These are phyloP conservation scores for Lathyrus oleraceus DNA, from an alignment of 306 rosid genomes.

Conservation along the genomic window DNA sequence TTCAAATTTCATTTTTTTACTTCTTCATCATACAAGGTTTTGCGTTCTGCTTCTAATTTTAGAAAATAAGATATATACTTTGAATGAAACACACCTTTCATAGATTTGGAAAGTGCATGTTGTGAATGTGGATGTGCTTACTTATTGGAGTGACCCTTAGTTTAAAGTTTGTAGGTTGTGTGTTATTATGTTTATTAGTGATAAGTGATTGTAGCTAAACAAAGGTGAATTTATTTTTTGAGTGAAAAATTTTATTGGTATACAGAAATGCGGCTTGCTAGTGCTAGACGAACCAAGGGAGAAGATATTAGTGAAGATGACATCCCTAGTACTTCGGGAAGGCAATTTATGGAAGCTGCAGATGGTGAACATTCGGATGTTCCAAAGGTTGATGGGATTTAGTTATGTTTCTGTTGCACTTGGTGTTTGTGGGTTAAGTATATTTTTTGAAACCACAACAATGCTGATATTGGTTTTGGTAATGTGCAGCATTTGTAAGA, in stretches of 20 bases:
- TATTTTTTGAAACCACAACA: not conserved
- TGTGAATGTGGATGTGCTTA: constrained; percentile 10
- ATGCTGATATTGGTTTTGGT: constrained; percentile 3
- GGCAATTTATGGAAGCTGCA: constrained; percentile 69
- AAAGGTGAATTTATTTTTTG: not conserved
- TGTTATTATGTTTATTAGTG: not conserved
- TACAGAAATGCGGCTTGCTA: constrained; percentile 87
- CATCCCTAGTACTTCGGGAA: constrained; percentile 91
- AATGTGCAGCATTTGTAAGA: constrained; percentile 72
- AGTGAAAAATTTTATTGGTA: constrained; percentile 8
- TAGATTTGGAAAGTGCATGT: not conserved
- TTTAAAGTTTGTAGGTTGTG: not conserved
- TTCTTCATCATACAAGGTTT: not conserved
- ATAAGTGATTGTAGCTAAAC: constrained; percentile 17
- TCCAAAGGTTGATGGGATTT: constrained; percentile 61
- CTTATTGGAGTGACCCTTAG: not conserved
- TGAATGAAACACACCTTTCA: not conserved
- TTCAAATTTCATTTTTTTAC: not conserved
- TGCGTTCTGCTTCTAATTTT: constrained; percentile 1
- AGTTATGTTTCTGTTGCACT: not conserved
- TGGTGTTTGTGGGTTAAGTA: not conserved
- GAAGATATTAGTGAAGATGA: constrained; percentile 91
- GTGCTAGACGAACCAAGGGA: constrained; percentile 73
- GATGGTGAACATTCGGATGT: constrained; percentile 54
- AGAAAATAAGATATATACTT: not conserved